Conservation (phyloP, 441 rosid genomes). For the Omphalea diandra region DNA sequence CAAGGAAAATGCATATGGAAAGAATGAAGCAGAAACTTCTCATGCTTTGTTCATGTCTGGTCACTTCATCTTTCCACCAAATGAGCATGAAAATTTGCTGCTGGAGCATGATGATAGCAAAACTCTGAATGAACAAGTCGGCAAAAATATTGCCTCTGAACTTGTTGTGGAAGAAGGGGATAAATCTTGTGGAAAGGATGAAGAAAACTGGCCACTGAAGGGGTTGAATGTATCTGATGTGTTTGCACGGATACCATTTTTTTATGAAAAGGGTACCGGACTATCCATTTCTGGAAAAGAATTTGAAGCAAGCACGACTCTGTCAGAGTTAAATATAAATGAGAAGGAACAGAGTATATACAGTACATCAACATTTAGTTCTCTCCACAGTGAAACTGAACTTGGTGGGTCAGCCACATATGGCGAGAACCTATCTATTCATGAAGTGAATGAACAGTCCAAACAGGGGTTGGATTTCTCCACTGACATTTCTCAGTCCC, state of each 20-base stretch:
- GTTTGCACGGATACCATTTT: constrained; percentile 43
- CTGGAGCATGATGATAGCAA: constrained; percentile 42
- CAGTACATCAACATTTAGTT: constrained; percentile 41
- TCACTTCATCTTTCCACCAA: constrained; percentile 89
- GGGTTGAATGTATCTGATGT: constrained; percentile 52
- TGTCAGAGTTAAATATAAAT: constrained; percentile 33
- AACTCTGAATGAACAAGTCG: constrained; percentile 35
- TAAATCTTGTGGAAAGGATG: constrained; percentile 50
- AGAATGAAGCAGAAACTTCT: constrained; percentile 54
- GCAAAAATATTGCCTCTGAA: constrained; percentile 41
- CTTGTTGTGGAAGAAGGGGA: constrained; percentile 34
- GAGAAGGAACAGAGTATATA: constrained; percentile 52
- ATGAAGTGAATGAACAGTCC: constrained; percentile 41
- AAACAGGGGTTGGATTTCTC: constrained; percentile 36
- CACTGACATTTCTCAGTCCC: constrained; percentile 33
- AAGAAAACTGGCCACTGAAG: constrained; percentile 42
- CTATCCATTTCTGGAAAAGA: constrained; percentile 28
- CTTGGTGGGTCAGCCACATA: constrained; percentile 46
- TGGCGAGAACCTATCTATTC: constrained; percentile 31
- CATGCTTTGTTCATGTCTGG: constrained; percentile 68
- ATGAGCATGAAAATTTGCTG: constrained; percentile 81
- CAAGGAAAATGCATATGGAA: constrained; percentile 33
- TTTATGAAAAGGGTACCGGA: constrained; percentile 42
- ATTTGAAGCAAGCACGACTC: constrained; percentile 37
- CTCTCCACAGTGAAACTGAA: constrained; percentile 49